Conservation (phyloP, 495 filamentous ascomycete species). For the Baudoinia panamericana region DNA sequence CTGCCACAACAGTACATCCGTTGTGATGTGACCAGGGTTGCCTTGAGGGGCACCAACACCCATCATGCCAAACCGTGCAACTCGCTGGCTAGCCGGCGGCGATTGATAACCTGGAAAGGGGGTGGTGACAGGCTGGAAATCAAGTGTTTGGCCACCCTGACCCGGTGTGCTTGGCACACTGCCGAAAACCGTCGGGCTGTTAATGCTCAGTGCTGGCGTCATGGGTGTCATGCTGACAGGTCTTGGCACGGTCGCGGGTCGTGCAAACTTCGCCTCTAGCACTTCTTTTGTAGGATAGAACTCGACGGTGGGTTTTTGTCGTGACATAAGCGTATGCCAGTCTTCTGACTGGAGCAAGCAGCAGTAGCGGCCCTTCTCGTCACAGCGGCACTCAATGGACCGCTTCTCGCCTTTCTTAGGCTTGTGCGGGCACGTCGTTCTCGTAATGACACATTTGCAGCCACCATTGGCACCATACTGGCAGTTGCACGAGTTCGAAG, state of each 20-base stretch:
- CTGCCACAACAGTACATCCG: conserved; percentile 12
- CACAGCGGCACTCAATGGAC: conserved; percentile 16
- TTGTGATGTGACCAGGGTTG: not conserved
- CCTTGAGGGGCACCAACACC: conserved; percentile 11
- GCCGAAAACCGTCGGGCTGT: conserved; percentile 5
- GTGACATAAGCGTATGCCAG: conserved; percentile 8
- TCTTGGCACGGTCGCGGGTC: not conserved
- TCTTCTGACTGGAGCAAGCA: conserved; percentile 13
- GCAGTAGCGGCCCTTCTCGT: conserved; percentile 19
- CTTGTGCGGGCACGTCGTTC: conserved; percentile 15
- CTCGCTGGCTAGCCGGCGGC: too few relatives aligned
- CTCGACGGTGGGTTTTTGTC: conserved; percentile 12
- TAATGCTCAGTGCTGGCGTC: not conserved
- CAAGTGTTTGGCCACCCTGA: not conserved
- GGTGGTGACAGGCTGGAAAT: not conserved
- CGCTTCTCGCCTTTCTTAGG: conserved; percentile 20
- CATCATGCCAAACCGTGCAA: conserved; percentile 20
- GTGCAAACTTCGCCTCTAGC: conserved; percentile 6
- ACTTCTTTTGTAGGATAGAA: conserved; percentile 13
- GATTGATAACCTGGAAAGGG: conserved; percentile 1
- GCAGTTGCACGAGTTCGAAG: conserved; percentile 19
- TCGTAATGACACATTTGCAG: conserved; percentile 18
- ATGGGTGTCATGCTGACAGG: not conserved
- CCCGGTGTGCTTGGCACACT: conserved; percentile 8
- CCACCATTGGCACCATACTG: conserved; percentile 14